These are phyloP conservation scores for Xylaria digitata DNA, from an alignment of 2,329 filamentous ascomycete species.

Conservation along the genomic window DNA sequence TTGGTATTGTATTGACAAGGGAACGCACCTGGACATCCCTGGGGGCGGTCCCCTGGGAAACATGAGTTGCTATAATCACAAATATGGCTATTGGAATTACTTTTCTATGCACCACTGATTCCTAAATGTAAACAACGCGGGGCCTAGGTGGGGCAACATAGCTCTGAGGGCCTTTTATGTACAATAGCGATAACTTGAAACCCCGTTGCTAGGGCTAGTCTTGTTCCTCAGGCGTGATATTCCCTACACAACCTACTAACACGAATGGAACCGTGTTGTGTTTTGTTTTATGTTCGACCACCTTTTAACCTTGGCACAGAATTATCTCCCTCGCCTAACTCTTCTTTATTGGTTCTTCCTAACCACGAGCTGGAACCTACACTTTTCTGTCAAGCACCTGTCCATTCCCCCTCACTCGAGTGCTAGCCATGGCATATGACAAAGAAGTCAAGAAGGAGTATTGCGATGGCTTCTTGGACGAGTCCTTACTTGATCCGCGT, in stretches of 20 bases:
- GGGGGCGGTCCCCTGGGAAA: neutral
- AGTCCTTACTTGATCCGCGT: slow-evolving; percentile 28
- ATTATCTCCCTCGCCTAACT: neutral
- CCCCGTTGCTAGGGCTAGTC: slow-evolving; percentile 1
- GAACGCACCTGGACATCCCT: neutral
- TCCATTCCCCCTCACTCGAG: neutral
- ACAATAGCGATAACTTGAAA: neutral
- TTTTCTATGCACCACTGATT: neutral
- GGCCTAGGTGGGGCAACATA: slow-evolving; percentile 7
- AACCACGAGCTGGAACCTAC: neutral
- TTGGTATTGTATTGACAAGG: neutral
- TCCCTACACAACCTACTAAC: neutral
- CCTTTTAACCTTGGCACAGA: neutral
- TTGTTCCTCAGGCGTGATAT: neutral
- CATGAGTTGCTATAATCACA: neutral
- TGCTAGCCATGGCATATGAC: slow-evolving; percentile 31
- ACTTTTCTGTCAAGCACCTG: slow-evolving; percentile 1
- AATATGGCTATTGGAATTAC: neutral
- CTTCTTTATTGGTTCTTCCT: neutral
- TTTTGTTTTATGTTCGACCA: neutral
- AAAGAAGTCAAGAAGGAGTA: neutral
- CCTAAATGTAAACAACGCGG: neutral
- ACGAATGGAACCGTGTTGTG: neutral
- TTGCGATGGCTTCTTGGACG: slow-evolving; percentile 36
- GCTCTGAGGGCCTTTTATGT: neutral